phyloP scores from a whole-genome alignment of 176 grass and related monocot genomes.

The Hordeum vulgare region DNA sequence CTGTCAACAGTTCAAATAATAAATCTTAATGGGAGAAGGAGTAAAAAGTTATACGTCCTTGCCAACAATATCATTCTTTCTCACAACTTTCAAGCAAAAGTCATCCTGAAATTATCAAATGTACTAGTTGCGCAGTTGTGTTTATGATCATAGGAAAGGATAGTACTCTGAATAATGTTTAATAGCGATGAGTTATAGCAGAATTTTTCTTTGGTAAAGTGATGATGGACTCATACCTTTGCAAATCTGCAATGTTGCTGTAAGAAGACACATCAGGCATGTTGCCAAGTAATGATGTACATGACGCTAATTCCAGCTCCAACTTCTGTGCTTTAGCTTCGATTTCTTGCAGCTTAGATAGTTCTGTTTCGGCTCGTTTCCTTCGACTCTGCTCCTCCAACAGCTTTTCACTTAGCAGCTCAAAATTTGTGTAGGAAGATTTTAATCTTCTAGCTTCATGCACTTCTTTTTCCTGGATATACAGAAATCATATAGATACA shows the following conservation, averaged over 20 bases:
- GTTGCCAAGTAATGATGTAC: conserved; percentile 63
- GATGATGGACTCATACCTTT: conserved; percentile 44
- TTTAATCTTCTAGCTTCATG: conserved; percentile 80
- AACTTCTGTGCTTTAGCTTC: conserved; percentile 64
- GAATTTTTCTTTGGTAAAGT: background rate
- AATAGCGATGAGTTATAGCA: background rate
- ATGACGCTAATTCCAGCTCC: conserved; percentile 78
- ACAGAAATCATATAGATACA: conserved; percentile 24
- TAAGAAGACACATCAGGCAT: conserved; percentile 82
- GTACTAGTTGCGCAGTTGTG: background rate
- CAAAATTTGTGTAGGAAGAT: conserved; percentile 72
- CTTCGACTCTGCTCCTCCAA: conserved; percentile 71
- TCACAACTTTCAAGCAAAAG: background rate
- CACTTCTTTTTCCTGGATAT: conserved; percentile 76
- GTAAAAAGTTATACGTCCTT: background rate
- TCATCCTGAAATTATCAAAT: background rate
- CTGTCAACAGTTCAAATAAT: conserved; percentile 53
- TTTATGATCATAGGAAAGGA: background rate
- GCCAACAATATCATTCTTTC: background rate
- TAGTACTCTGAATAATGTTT: background rate
- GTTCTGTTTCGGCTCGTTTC: conserved; percentile 66
- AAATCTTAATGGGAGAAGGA: background rate
- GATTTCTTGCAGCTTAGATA: conserved; percentile 68
- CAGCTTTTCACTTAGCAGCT: conserved; percentile 90
- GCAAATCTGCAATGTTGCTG: conserved; percentile 67